These are phyloP conservation scores for Cytospora mali DNA, from an alignment of 2,329 filamentous ascomycete genomes.

Conservation along the genomic window DNA sequence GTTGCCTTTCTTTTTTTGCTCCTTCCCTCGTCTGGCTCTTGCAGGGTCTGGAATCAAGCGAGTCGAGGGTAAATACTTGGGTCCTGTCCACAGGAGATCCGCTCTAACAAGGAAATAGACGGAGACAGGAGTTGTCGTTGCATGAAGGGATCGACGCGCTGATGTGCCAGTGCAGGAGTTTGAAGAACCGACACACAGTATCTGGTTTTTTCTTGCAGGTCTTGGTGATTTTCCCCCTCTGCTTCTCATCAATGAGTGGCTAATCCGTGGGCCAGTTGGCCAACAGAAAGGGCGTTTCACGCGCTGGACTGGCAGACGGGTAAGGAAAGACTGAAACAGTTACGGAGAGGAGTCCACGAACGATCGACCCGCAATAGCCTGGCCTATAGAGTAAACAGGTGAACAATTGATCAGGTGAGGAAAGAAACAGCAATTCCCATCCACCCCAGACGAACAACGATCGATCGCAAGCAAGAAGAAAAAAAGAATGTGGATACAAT, in stretches of 20 bases:
- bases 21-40: conserved; percentile 17
- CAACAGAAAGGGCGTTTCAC: not conserved
- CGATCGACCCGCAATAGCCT: not conserved
- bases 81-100: conserved; percentile 20
- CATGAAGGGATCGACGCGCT: conserved; percentile 19
- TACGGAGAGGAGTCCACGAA: not conserved
- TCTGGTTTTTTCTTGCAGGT: not conserved
- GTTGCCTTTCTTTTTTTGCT: conserved; percentile 10
- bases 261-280: not conserved
- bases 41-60: conserved; percentile 22
- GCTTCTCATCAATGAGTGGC: too few relatives aligned
- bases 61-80: conserved; percentile 23
- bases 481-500: not conserved
- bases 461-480: not conserved
- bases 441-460: not conserved
- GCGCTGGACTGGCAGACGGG: not conserved
- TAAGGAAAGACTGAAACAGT: not conserved
- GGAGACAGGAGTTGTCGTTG: conserved; percentile 12
- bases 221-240: too few relatives aligned
- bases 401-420: not conserved
- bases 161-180: conserved; percentile 14
- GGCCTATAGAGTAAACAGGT: not conserved
- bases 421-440: not conserved
- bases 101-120: conserved; percentile 12
- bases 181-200: conserved; percentile 8